Evolutionary conservation across 164 flowering plant species (phyloP), one percentile per base, ranked within the genome.

Genomic region (Tetracentron sinense): DNA sequence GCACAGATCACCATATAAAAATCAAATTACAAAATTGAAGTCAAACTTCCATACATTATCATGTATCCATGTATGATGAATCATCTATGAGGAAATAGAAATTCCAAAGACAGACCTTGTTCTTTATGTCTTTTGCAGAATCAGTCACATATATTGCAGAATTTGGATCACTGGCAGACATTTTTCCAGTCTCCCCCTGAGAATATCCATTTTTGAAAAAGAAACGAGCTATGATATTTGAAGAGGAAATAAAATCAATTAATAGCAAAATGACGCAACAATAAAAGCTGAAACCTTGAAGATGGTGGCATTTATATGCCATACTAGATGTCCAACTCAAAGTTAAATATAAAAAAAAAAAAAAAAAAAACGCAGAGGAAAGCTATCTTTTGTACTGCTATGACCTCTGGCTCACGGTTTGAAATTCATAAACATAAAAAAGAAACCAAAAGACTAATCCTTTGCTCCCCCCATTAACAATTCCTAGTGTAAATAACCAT

Each of bases 121-220:
- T 76, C 70, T 82, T 85, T 4, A 91, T 94, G 51, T 74, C 86
- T 65, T 91, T 88, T 10, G 72, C 86, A 69, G 97, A 77, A 72
- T 94, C 98, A 53, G 97, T 94, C 68, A 94, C 97, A 74, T 89
- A 91, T 71, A 94, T 89, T 33, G 98, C 95, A 64, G 98, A 91
- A 82, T 88, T 90, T 50, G 97, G 89, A 78, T 91, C 97, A 75
- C 96, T 86, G 14, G 97, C 96, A n/a, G 95, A 87, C 97, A 91
- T 94, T 81, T 94, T 94, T 19, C 98, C 98, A 3, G 83, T 77
- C 74, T 94, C 97, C 31, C 98, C 98, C 97, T 94, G 85, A 76
- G 79, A 47, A 52, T 46, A 56, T 54, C 33, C 30, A 66, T 8
- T 33, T 15, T n/a, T 5, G 29, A 1, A 35, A 44, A 53, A 54